Conservation (phyloP, 2,329 filamentous ascomycete genomes). For the Kalmusia sp. region DNA sequence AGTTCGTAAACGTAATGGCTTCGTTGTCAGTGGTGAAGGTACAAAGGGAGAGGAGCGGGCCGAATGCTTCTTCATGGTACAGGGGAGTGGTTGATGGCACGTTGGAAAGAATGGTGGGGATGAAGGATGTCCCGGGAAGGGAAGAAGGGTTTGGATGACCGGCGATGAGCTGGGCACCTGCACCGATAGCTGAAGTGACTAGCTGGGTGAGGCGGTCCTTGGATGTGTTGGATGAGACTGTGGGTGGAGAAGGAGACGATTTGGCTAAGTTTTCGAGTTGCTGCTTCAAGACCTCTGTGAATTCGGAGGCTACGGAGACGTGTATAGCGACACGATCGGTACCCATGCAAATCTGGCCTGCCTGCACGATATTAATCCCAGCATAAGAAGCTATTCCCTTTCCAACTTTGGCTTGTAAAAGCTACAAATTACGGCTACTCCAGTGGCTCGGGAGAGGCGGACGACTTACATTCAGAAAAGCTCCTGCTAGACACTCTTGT, state of each 20-base stretch:
- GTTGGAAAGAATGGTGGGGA: constrained; percentile 19
- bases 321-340: constrained; percentile 55
- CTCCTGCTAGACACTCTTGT: constrained; percentile 85
- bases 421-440: not conserved
- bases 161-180: constrained; percentile 15
- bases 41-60: constrained; percentile 14
- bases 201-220: constrained; percentile 13
- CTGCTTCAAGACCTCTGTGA: constrained; percentile 21
- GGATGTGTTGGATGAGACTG: constrained; percentile 12
- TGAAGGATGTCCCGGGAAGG: constrained; percentile 12
- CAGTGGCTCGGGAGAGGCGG: not conserved
- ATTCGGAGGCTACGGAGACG: constrained; percentile 13
- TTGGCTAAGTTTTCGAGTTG: constrained; percentile 15
- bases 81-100: constrained; percentile 10
- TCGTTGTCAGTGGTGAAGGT: constrained; percentile 18
- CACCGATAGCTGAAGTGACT: not conserved
- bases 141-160: not conserved
- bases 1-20: constrained; percentile 19
- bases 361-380: not conserved
- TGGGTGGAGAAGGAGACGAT: constrained; percentile 4
- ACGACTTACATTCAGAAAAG: constrained; percentile 70
- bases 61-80: constrained; percentile 21
- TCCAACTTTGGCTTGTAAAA: too few relatives aligned
- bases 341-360: constrained; percentile 65
- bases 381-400: too few relatives aligned